Evolutionary conservation across 108 stramenopile species (phyloP).

Genomic region (Asterionellopsis glacialis): DNA sequence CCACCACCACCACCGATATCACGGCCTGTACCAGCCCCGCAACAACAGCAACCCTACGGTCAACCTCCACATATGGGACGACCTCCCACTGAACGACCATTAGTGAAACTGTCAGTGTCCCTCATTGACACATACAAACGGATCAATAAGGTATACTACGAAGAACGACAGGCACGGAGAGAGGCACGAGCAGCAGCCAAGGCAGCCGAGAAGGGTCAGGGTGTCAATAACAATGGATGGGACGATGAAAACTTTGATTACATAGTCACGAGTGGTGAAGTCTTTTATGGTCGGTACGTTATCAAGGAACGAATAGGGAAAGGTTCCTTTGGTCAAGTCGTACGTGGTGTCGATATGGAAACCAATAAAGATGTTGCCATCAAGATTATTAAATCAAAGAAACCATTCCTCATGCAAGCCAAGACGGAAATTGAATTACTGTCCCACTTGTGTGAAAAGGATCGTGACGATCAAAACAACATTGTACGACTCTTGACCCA

Average conservation of each 20-base stretch:
- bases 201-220: constrained; percentile 22
- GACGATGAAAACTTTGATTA: constrained; percentile 98
- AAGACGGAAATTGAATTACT: constrained; percentile 94
- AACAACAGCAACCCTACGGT: background rate
- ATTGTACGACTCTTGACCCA: constrained; percentile 87
- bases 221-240: constrained; percentile 85
- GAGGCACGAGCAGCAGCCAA: constrained; percentile 36
- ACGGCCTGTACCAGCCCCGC: constrained; percentile 1
- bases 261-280: constrained; percentile 80
- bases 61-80: constrained; percentile 18
- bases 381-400: constrained; percentile 98
- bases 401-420: constrained; percentile 94
- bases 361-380: constrained; percentile 88
- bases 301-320: constrained; percentile 95
- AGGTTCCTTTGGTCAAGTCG: constrained; percentile 96
- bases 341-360: constrained; percentile 73
- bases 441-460: constrained; percentile 63
- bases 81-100: constrained; percentile 68
- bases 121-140: constrained; percentile 94
- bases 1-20: constrained; percentile 16
- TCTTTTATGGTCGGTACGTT: constrained; percentile 79
- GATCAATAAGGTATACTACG: constrained; percentile 92
- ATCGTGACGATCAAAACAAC: constrained; percentile 79
- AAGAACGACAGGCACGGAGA: constrained; percentile 71
- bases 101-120: constrained; percentile 80